These are phyloP conservation scores for Sclerotiophoma versabilis DNA, from an alignment of 2,329 filamentous ascomycete genomes.

Conservation along the genomic window DNA sequence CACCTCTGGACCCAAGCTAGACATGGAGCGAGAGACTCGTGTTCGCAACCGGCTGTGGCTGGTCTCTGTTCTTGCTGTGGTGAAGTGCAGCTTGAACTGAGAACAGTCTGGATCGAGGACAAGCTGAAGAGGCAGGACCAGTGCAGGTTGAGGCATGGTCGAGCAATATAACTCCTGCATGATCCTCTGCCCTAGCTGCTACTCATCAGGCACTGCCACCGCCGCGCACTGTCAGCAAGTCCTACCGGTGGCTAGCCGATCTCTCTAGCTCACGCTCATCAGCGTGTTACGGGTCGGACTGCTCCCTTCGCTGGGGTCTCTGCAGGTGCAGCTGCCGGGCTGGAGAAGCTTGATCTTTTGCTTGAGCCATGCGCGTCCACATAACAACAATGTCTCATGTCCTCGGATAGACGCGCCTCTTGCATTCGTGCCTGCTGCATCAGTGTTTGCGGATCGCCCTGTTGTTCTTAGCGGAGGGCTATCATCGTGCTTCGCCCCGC, in stretches of 20 bases:
- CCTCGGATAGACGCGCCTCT: constrained; percentile 26
- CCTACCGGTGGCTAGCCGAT: constrained; percentile 30
- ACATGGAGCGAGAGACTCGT: background rate
- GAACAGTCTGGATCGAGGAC: background rate
- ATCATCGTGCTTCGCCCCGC: constrained; percentile 28
- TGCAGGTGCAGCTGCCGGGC: constrained; percentile 44
- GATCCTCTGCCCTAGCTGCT: constrained; percentile 10
- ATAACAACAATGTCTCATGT: constrained; percentile 17
- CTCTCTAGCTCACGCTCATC: constrained; percentile 21
- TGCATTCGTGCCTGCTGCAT: constrained; percentile 26
- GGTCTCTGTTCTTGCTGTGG: background rate
- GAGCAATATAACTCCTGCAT: constrained; percentile 17
- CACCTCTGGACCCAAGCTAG: background rate
- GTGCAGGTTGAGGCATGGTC: constrained; percentile 6
- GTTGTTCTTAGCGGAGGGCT: constrained; percentile 46
- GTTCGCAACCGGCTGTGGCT: background rate
- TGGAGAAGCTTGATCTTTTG: constrained; percentile 29
- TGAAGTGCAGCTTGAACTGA: background rate
- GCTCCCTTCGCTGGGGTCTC: constrained; percentile 34
- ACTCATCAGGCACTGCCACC: constrained; percentile 41
- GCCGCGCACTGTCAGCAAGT: constrained; percentile 37
- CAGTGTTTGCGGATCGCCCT: constrained; percentile 32
- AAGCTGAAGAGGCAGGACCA: constrained; percentile 3
- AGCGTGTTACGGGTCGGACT: constrained; percentile 30
- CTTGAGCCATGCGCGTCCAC: constrained; percentile 28